Evolutionary conservation across 192 early-diverging fungal species (phyloP).

Genomic region (Coemansia sp.): DNA sequence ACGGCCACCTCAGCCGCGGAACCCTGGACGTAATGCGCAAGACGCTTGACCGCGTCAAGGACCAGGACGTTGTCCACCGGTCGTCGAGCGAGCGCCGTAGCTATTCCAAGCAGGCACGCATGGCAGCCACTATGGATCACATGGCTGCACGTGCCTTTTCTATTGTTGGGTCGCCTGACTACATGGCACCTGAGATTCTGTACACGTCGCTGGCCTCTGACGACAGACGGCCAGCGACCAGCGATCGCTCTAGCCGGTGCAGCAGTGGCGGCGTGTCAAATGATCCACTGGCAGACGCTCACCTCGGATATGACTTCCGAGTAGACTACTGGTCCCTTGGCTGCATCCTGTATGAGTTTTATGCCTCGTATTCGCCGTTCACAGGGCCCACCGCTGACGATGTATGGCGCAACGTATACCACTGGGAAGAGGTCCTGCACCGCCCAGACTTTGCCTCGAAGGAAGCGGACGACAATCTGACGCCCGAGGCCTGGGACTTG

Average conservation of each 20-base stretch:
- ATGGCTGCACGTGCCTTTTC: slow-evolving; percentile 62
- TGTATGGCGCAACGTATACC: slow-evolving; percentile 83
- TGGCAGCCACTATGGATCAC: slow-evolving; percentile 40
- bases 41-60: slow-evolving; percentile 57
- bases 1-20: slow-evolving; percentile 65
- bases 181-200: slow-evolving; percentile 92
- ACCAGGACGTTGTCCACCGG: slow-evolving; percentile 47
- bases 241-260: slow-evolving; percentile 18
- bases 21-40: slow-evolving; percentile 52
- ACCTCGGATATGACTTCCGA: slow-evolving; percentile 60
- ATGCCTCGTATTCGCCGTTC: slow-evolving; percentile 75
- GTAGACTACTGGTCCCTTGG: slow-evolving; percentile 77
- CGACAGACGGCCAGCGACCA: slow-evolving; percentile 10
- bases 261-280: slow-evolving; percentile 27
- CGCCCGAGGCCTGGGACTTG: slow-evolving; percentile 73
- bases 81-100: slow-evolving; percentile 52
- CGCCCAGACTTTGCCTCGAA: slow-evolving; percentile 71
- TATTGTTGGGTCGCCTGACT: slow-evolving; percentile 86
- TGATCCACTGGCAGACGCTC: slow-evolving; percentile 56
- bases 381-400: slow-evolving; percentile 64
- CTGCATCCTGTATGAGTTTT: slow-evolving; percentile 75
- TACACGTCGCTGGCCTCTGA: slow-evolving; percentile 49
- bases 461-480: slow-evolving; percentile 77
- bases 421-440: slow-evolving; percentile 73
- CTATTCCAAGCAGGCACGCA: slow-evolving; percentile 25